A percentile compares a stretch with the other conserved stretches of the same genome.
Evolutionary conservation across 2,329 filamentous ascomycete genomes (phyloP).

Genomic region (Epichloe sp.): DNA sequence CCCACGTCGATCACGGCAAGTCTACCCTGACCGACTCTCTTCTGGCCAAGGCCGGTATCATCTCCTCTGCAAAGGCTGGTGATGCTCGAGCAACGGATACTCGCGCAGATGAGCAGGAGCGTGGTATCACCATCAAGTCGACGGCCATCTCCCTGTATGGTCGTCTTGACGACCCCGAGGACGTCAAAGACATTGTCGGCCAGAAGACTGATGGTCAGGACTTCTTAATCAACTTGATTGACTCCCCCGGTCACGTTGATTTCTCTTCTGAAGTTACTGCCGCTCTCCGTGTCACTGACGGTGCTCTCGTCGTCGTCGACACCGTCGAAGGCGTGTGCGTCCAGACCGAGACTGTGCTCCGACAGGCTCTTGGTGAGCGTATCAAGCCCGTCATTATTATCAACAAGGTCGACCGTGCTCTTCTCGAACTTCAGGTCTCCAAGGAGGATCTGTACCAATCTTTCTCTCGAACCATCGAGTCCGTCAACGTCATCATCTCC

Average conservation of each 20-base stretch:
- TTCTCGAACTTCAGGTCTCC: slow-evolving; percentile 94
- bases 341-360: slow-evolving; percentile 98
- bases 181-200: slow-evolving; percentile 86
- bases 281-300: slow-evolving; percentile 98
- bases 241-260: slow-evolving; percentile 99
- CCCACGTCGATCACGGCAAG: slow-evolving; percentile 99
- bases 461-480: slow-evolving; percentile 99
- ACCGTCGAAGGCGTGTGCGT: slow-evolving; percentile 99
- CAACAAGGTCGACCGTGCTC: slow-evolving; percentile 99
- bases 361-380: slow-evolving; percentile 97
- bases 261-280: slow-evolving; percentile 99
- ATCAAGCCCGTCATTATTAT: slow-evolving; percentile 99
- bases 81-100: slow-evolving; percentile 95
- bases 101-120: slow-evolving; percentile 94
- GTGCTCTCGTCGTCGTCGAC: slow-evolving; percentile 99
- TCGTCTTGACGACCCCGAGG: slow-evolving; percentile 64
- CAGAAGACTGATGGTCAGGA: slow-evolving; percentile 82
- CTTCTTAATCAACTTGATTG: slow-evolving; percentile 99
- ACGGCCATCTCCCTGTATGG: slow-evolving; percentile 99
- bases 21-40: slow-evolving; percentile 99
- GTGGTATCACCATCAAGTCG: slow-evolving; percentile 99
- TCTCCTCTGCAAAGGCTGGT: slow-evolving; percentile 94
- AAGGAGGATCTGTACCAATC: slow-evolving; percentile 99
- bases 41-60: slow-evolving; percentile 98
- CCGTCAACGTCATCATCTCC: slow-evolving; percentile 98